A percentile compares a stretch with the other conserved stretches of the same genome.
Evolutionary conservation across 495 filamentous ascomycete species (phyloP).

Genomic region (Podospora australis): DNA sequence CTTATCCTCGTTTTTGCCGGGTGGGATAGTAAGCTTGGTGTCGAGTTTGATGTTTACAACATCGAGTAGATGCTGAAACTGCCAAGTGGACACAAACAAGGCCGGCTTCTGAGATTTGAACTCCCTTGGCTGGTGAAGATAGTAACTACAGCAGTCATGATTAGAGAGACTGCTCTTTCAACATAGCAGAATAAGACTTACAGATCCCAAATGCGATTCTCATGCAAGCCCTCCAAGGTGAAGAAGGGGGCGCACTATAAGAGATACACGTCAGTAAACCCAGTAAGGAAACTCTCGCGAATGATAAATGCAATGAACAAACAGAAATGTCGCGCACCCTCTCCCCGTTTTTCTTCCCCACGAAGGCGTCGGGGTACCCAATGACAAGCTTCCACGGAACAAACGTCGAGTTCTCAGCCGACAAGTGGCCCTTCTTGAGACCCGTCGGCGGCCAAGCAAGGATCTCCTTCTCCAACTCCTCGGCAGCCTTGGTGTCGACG

Average conservation of each 20-base stretch:
- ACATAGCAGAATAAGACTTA: constrained; percentile 38
- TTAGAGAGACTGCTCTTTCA: too few species aligned
- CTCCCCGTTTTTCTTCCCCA: constrained; percentile 39
- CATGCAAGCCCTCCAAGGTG: constrained; percentile 46
- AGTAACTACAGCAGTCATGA: constrained; percentile 50
- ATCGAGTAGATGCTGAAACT: constrained; percentile 53
- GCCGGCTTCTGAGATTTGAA: constrained; percentile 40
- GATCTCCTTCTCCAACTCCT: constrained; percentile 11
- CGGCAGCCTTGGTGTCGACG: background rate
- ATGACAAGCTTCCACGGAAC: constrained; percentile 53
- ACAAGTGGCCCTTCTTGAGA: constrained; percentile 23
- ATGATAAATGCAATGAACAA: background rate
- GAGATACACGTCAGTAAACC: constrained; percentile 6
- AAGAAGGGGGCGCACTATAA: constrained; percentile 52
- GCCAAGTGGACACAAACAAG: constrained; percentile 55
- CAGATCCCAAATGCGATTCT: constrained; percentile 61
- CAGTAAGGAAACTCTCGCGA: background rate
- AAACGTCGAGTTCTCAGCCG: constrained; percentile 35
- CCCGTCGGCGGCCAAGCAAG: constrained; percentile 16
- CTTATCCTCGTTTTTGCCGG: constrained; percentile 33
- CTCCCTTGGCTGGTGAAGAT: constrained; percentile 48
- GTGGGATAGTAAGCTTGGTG: constrained; percentile 44
- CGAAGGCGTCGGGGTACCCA: constrained; percentile 55
- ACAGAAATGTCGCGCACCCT: constrained; percentile 23
- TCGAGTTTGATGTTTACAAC: constrained; percentile 51